Conservation (phyloP, 2,329 filamentous ascomycete species). For the Pseudocercospora crystallina region DNA sequence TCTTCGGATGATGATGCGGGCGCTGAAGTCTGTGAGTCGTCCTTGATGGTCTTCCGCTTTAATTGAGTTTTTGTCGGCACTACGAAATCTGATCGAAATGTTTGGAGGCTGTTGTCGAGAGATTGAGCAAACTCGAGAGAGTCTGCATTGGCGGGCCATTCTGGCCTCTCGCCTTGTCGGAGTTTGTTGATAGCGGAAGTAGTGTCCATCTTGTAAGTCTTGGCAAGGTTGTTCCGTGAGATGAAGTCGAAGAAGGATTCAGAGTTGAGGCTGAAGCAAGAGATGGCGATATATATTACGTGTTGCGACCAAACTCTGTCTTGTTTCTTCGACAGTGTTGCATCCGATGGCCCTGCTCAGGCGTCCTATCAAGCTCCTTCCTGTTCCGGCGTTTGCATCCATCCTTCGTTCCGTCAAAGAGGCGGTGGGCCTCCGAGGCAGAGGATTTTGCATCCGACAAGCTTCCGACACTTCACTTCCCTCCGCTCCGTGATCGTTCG, state of each 20-base stretch:
- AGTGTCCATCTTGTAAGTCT: constrained; percentile 25
- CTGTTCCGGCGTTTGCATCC: neutral
- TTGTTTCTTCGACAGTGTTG: no score
- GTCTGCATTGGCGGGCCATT: constrained; percentile 27
- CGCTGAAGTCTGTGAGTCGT: constrained; percentile 19
- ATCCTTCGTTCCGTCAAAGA: neutral
- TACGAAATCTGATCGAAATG: constrained; percentile 59
- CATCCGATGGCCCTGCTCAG: no score
- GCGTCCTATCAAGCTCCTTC: neutral
- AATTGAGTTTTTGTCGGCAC: constrained; percentile 73
- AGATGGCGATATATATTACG: constrained; percentile 6
- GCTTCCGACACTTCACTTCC: neutral
- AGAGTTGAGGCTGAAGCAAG: neutral
- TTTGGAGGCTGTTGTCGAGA: constrained; percentile 25
- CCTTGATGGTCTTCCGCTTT: constrained; percentile 58
- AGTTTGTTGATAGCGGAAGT: constrained; percentile 25
- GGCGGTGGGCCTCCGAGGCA: no score
- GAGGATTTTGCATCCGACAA: neutral
- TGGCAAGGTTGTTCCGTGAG: constrained; percentile 3
- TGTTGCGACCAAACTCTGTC: neutral
- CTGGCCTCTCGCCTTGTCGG: constrained; percentile 24
- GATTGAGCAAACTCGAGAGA: constrained; percentile 27
- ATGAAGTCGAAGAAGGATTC: neutral
- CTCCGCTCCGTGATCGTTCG: constrained; percentile 1
- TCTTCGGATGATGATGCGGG: constrained; percentile 30